Base-by-base conservation (phyloP, 2,329 filamentous ascomycete genomes). In the Plectosphaerella cucumerina region DNA sequence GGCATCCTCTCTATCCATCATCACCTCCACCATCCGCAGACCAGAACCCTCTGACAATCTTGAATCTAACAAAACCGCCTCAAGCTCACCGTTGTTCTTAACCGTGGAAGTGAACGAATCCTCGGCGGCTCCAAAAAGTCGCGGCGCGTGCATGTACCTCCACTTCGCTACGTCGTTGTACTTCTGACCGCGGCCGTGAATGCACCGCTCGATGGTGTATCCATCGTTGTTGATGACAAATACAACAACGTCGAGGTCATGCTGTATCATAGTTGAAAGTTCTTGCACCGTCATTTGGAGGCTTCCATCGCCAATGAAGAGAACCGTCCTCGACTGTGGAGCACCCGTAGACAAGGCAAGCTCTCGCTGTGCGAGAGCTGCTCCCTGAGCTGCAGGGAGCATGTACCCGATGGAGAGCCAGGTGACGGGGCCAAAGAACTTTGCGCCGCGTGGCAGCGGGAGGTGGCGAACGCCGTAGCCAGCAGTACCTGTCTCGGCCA, bases 271-370 rank as follows among this genome's bases (percentile, higher is more conserved):
- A 2, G 81, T 85, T 11, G 78, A 77, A 4, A 89, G 68, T 56
- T 86, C 84, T 60, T 88, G 85, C 0, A 76, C 82, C 0, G 84
- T 87, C 68, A 87, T 78, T 56, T 86, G 79, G 52, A 87, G 76
- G 54, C 81, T 84, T 4, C 84, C 84, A 48, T 86, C 83, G 5
- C 82, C 83, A 33, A 83, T 83, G 53, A 83, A 72, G 2, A 85
- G 65, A 10, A 85, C 71, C 0, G 81, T 79, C 14, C 64, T 62
- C 6, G 50, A 44, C 6, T 59, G 61, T 31, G 53, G 49, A 37
- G 70, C 63, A 14, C 61, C 60, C 23, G 70, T 18, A 5, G 57
- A 55, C 3, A 46, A 46, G 6, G 65, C 59, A 3, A 75, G 60
- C 50, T 84, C 80, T 18, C 65, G 63, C 4, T 77, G 71, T 0